Evolutionary conservation across 208 protist genomes (phyloP).

Genomic region (Acanthamoeba rhysodes): DNA sequence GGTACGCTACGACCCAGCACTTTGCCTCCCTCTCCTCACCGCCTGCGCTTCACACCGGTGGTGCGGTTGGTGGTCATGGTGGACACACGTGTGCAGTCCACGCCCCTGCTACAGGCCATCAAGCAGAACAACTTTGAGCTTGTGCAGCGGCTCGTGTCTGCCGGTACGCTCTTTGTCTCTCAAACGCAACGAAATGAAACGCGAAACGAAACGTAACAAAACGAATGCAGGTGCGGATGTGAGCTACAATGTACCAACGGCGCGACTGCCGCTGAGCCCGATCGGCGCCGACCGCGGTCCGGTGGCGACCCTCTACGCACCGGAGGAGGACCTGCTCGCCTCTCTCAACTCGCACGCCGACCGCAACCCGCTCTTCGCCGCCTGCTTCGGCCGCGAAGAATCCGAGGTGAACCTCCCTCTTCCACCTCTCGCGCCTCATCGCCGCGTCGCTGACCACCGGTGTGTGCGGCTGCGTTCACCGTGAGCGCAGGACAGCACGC

Average conservation of each 20-base stretch:
- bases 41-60: no score
- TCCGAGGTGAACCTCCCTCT: not conserved
- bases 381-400: not conserved
- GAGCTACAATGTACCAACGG: not conserved
- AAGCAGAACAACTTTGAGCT: constrained; percentile 13
- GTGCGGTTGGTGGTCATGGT: no score
- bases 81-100: not conserved
- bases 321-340: not conserved
- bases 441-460: not conserved
- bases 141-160: not conserved
- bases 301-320: not conserved
- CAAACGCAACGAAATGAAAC: no score
- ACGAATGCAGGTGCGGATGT: not conserved
- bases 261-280: not conserved
- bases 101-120: constrained; percentile 3
- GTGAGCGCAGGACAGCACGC: not conserved
- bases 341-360: constrained; percentile 4
- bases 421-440: not conserved
- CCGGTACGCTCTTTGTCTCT: not conserved
- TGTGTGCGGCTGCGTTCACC: no score
- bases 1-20: not conserved
- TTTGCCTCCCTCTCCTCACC: no score
- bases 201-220: no score
- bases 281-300: not conserved
- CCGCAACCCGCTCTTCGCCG: not conserved